phyloP scores from a whole-genome alignment of 2,329 filamentous ascomycete genomes.

The Tetracladium maxilliforme region DNA sequence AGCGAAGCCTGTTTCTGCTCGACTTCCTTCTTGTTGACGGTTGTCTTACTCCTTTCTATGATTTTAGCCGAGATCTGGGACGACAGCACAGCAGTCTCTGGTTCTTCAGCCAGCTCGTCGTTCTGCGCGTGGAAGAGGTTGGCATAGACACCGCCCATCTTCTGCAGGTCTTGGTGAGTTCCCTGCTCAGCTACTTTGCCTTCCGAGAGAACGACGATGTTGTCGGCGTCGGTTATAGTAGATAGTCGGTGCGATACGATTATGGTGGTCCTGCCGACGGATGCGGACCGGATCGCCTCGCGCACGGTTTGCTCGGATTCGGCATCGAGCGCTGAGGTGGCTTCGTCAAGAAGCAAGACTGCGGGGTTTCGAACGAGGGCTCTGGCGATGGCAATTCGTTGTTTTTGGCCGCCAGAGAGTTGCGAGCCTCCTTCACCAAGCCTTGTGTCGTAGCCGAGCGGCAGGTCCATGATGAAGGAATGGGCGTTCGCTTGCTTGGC shows the following conservation, averaged over 20 bases:
- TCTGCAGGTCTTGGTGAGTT: constrained; percentile 36
- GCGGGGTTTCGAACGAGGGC: constrained; percentile 59
- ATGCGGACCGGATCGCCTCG: constrained; percentile 44
- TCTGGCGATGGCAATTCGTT: constrained; percentile 65
- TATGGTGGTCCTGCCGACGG: constrained; percentile 36
- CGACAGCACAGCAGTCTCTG: no score
- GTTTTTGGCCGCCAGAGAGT: constrained; percentile 66
- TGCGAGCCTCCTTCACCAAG: constrained; percentile 59
- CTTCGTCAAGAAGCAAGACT: constrained; percentile 68
- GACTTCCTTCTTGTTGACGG: no score
- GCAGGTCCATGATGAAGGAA: constrained; percentile 46
- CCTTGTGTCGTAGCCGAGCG: constrained; percentile 50
- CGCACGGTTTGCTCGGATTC: constrained; percentile 54
- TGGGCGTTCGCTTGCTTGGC: constrained; percentile 57
- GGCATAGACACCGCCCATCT: constrained; percentile 33
- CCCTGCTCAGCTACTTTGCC: constrained; percentile 35
- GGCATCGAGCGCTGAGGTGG: constrained; percentile 63
- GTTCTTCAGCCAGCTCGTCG: constrained; percentile 29
- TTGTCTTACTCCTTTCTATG: no score
- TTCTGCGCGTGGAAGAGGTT: constrained; percentile 35
- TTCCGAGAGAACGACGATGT: constrained; percentile 40
- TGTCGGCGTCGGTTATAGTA: constrained; percentile 39
- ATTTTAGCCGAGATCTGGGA: no score
- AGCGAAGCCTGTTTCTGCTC: no score
- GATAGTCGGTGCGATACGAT: constrained; percentile 42